Conservation (phyloP, 495 filamentous ascomycete species). For the Penicillium herquei region DNA sequence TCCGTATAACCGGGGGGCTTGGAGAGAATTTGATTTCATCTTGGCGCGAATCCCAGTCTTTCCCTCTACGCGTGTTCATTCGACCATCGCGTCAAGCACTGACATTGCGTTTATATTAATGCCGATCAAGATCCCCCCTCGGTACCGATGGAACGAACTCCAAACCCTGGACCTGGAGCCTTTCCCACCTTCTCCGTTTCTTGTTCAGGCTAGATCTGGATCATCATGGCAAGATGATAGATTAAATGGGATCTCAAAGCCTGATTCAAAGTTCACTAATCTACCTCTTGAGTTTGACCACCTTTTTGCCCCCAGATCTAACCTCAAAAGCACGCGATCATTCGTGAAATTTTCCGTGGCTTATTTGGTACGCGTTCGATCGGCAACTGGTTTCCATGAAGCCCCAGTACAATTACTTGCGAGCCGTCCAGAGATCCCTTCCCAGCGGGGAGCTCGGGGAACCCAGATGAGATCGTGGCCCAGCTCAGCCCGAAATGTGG, state of each 20-base stretch:
- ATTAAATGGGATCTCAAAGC: neutral
- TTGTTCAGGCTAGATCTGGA: conserved; percentile 5
- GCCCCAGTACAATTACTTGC: neutral
- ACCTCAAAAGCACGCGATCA: neutral
- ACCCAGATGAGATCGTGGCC: conserved; percentile 16
- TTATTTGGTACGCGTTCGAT: neutral
- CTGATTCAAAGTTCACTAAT: conserved; percentile 5
- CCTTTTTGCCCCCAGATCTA: neutral
- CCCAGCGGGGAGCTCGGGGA: conserved; percentile 9
- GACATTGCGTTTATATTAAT: conserved; percentile 17
- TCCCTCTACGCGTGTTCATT: conserved; percentile 14
- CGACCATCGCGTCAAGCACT: conserved; percentile 11
- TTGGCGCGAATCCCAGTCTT: conserved; percentile 16
- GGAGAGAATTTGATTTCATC: conserved; percentile 10
- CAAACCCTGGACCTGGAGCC: neutral
- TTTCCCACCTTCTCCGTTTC: neutral
- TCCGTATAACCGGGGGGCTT: conserved; percentile 3
- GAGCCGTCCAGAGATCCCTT: neutral
- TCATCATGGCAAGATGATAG: neutral
- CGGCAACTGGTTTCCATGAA: neutral
- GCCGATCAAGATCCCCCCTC: conserved; percentile 15
- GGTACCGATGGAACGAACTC: conserved; percentile 1
- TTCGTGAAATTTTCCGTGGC: neutral
- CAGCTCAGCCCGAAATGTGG: conserved; percentile 10
- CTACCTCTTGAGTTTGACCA: neutral